Conservation (phyloP, 441 rosid genomes). For the Raphanus hybrid region DNA sequence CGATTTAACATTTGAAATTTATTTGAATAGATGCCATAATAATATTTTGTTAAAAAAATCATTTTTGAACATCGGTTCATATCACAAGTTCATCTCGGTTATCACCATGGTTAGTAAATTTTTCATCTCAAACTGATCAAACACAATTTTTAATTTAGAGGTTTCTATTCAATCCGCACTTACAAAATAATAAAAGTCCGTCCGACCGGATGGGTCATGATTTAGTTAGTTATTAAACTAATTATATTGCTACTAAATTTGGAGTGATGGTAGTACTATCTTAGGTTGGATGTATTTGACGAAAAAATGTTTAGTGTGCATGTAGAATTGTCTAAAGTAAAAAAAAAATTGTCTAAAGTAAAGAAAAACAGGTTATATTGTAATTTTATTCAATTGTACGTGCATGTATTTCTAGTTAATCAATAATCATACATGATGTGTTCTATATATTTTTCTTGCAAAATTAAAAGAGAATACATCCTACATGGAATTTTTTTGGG, state of each 20-base stretch:
- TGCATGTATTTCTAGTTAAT: neutral
- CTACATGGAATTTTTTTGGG: neutral
- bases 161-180: too few species aligned
- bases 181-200: too few species aligned
- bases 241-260: neutral
- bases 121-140: too few species aligned
- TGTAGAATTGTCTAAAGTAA: neutral
- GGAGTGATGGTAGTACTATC: neutral
- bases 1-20: too few species aligned
- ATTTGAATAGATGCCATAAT: too few species aligned
- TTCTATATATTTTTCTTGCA: neutral
- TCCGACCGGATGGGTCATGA: too few species aligned
- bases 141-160: too few species aligned
- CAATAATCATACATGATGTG: neutral
- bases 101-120: too few species aligned
- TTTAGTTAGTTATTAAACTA: neutral
- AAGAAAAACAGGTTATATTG: neutral
- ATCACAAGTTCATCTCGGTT: too few species aligned
- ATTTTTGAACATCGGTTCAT: too few species aligned
- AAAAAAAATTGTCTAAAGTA: neutral
- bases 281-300: neutral
- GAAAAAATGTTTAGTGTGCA: conserved; percentile 2
- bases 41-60: too few species aligned
- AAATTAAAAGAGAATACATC: neutral
- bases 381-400: neutral